phyloP scores from a whole-genome alignment of 495 filamentous ascomycete species.

The Articulospora tetracladia region DNA sequence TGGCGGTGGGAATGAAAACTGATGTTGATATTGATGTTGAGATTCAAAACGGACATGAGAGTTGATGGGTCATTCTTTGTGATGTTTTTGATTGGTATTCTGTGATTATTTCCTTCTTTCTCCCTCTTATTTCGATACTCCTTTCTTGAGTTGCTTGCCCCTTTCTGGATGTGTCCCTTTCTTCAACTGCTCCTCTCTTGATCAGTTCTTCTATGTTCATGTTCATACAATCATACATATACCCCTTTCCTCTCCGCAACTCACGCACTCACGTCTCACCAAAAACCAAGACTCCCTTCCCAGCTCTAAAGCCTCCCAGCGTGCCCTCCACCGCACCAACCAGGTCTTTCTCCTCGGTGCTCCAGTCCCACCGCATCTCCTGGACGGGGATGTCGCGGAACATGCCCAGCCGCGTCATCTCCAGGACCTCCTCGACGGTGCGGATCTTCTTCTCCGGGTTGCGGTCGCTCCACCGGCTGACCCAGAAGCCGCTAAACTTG shows the following conservation, averaged over 20 bases:
- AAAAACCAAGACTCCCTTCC: conserved; percentile 86
- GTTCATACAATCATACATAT: background rate
- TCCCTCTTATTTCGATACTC: too few relatives aligned
- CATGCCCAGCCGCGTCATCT: conserved; percentile 64
- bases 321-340: conserved; percentile 68
- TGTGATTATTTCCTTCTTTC: too few relatives aligned
- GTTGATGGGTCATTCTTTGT: too few relatives aligned
- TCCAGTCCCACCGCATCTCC: conserved; percentile 75
- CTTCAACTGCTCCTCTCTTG: background rate
- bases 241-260: background rate
- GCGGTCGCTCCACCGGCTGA: conserved; percentile 80
- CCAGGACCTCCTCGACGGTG: conserved; percentile 78
- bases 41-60: too few relatives aligned
- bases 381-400: conserved; percentile 80
- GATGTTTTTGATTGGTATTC: too few relatives aligned
- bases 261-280: conserved; percentile 21
- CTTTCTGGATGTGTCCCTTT: too few relatives aligned
- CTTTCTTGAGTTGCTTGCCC: too few relatives aligned
- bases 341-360: conserved; percentile 61
- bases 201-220: background rate
- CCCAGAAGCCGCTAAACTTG: conserved; percentile 88
- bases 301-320: conserved; percentile 72
- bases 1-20: too few relatives aligned
- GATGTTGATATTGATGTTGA: too few relatives aligned
- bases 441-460: conserved; percentile 69